These are phyloP conservation scores for Elsinoe arachidis DNA, from an alignment of 2,329 filamentous ascomycete genomes.

Conservation along the genomic window DNA sequence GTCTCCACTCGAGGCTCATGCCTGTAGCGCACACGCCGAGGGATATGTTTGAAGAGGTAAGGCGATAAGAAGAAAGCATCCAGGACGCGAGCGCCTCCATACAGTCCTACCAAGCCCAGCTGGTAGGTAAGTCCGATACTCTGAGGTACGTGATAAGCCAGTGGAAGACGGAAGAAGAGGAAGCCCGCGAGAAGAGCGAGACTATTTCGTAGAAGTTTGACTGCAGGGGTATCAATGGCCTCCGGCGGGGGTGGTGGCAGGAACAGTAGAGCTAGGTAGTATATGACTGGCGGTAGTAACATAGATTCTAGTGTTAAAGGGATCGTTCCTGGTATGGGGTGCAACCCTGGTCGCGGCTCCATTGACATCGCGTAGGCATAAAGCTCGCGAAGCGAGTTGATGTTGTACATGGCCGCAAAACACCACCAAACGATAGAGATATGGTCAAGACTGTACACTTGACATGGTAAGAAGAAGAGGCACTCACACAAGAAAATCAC, in stretches of 20 bases:
- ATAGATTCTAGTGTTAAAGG: constrained; percentile 33
- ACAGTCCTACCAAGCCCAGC: constrained; percentile 36
- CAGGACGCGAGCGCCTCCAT: constrained; percentile 34
- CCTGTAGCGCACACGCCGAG: constrained; percentile 34
- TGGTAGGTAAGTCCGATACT: constrained; percentile 40
- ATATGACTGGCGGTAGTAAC: constrained; percentile 33
- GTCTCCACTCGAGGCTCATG: constrained; percentile 28
- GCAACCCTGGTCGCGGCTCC: constrained; percentile 31
- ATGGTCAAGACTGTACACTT: constrained; percentile 1
- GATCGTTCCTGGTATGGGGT: constrained; percentile 34
- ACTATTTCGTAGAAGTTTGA: constrained; percentile 29
- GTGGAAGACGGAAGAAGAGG: constrained; percentile 35
- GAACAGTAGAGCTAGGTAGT: constrained; percentile 36
- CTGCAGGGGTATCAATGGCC: constrained; percentile 23
- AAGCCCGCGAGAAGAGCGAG: constrained; percentile 31
- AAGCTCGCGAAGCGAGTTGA: neutral
- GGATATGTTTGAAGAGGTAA: constrained; percentile 33
- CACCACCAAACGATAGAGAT: neutral
- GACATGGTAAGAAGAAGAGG: neutral
- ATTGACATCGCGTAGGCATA: constrained; percentile 7
- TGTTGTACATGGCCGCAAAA: neutral
- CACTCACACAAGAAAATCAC: neutral
- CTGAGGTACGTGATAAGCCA: constrained; percentile 36
- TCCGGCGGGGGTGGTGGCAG: constrained; percentile 33
- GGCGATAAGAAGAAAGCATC: constrained; percentile 39